phyloP scores from a whole-genome alignment of 768 basidiomycete genomes.

The Pleurotus tuoliensis region DNA sequence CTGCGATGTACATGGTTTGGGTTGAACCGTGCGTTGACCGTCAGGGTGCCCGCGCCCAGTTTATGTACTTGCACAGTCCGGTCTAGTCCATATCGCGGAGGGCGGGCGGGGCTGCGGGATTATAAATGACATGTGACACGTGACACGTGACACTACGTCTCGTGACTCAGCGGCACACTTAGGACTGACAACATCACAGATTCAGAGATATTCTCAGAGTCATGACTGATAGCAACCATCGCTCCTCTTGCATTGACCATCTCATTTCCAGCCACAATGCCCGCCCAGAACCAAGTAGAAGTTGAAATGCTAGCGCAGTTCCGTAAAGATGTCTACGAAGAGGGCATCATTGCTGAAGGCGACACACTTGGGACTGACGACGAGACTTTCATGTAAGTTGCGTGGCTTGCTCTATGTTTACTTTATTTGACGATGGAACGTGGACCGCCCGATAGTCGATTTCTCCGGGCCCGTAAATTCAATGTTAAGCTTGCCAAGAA shows the following conservation, averaged over 20 bases:
- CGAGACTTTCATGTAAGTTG: slow-evolving; percentile 52
- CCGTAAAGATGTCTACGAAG: slow-evolving; percentile 45
- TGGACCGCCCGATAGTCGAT: slow-evolving; percentile 45
- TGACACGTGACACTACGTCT: too few species aligned
- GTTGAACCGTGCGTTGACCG: too few species aligned
- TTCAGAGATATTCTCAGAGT: too few species aligned
- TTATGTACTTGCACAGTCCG: too few species aligned
- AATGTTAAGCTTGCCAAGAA: slow-evolving; percentile 53
- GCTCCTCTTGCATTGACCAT: too few species aligned
- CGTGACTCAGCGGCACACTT: too few species aligned
- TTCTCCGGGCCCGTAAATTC: slow-evolving; percentile 70
- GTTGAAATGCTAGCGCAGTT: slow-evolving; percentile 43
- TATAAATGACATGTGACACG: too few species aligned
- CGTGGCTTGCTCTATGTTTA: neutral
- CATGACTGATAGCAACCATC: too few species aligned
- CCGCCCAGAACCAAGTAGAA: neutral
- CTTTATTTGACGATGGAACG: neutral
- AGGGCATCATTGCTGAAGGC: slow-evolving; percentile 54
- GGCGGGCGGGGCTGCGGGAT: too few species aligned
- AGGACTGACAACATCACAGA: too few species aligned
- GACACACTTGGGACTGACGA: slow-evolving; percentile 33
- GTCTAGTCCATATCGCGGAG: too few species aligned
- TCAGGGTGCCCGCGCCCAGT: too few species aligned
- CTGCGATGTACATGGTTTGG: slow-evolving; percentile 17
- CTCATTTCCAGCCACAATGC: neutral